These are phyloP conservation scores for Scorias spongiosa DNA, from an alignment of 2,329 filamentous ascomycete genomes.

Conservation along the genomic window DNA sequence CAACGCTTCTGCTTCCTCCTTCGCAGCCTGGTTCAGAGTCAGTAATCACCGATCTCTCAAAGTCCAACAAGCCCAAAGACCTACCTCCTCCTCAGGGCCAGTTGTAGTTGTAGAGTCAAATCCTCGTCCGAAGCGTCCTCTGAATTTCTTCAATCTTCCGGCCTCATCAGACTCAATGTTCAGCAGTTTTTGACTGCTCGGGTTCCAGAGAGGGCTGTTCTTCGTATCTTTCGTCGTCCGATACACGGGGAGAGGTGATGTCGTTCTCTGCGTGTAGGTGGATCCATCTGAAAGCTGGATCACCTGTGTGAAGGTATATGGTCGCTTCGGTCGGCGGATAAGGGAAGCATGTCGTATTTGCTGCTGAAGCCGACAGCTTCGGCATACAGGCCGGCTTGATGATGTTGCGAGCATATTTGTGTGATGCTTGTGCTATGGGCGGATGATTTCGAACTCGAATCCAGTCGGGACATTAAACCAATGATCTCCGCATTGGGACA, in stretches of 20 bases:
- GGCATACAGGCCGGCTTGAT: conserved; percentile 6
- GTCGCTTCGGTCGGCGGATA: conserved; percentile 72
- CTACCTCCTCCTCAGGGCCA: conserved; percentile 8
- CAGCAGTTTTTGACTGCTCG: conserved; percentile 59
- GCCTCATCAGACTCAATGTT: conserved; percentile 95
- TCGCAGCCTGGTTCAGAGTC: conserved; percentile 11
- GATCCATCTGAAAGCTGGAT: conserved; percentile 83
- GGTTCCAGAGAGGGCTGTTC: conserved; percentile 87
- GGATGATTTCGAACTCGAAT: too few relatives aligned
- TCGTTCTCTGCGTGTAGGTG: conserved; percentile 66
- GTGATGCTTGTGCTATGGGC: conserved; percentile 1
- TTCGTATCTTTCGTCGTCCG: conserved; percentile 64
- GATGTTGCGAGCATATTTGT: conserved; percentile 8
- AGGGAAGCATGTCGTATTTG: conserved; percentile 70
- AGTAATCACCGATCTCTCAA: conserved; percentile 6
- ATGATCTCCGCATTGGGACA: too few relatives aligned
- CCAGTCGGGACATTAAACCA: too few relatives aligned
- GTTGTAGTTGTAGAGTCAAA: conserved; percentile 51
- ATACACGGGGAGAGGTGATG: conserved; percentile 51
- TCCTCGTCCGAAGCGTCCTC: conserved; percentile 64
- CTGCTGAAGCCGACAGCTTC: conserved; percentile 6
- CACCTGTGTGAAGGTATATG: conserved; percentile 95
- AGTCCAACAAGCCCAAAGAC: not conserved
- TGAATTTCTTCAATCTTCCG: conserved; percentile 72
- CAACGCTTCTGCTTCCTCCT: conserved; percentile 33